Evolutionary conservation across 2,329 filamentous ascomycete species (phyloP).

Genomic region (Sporothrix inflata): DNA sequence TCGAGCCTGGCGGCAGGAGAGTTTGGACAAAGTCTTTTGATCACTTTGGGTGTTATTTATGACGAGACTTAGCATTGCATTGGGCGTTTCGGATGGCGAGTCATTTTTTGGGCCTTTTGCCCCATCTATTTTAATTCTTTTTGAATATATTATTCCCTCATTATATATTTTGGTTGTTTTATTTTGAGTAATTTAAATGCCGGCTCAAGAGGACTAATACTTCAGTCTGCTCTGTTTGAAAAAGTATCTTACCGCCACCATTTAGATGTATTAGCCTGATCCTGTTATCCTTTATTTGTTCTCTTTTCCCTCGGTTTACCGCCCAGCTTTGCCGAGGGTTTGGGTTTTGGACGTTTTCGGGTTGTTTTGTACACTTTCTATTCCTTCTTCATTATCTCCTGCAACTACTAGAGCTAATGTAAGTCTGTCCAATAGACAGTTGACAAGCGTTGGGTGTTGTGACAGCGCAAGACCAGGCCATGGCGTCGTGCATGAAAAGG

Average conservation of each 20-base stretch:
- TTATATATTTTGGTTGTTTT: not conserved
- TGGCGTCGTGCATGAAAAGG: not conserved
- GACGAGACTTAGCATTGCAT: not conserved
- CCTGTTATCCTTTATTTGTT: not conserved
- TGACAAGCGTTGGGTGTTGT: conserved; percentile 15
- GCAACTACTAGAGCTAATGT: conserved; percentile 10
- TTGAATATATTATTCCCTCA: not conserved
- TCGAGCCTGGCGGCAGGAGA: not conserved
- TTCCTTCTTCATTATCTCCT: not conserved
- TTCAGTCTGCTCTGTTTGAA: too few species aligned
- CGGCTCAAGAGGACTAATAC: too few species aligned
- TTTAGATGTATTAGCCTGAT: too few species aligned
- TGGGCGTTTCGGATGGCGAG: not conserved
- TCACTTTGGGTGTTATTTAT: not conserved
- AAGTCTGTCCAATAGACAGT: conserved; percentile 17
- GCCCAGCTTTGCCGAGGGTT: not conserved
- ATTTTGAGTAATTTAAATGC: too few species aligned
- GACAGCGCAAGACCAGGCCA: not conserved
- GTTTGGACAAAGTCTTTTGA: not conserved
- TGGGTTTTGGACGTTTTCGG: not conserved
- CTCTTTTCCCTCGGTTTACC: not conserved
- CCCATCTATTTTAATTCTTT: not conserved
- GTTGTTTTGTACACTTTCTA: not conserved
- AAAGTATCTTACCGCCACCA: too few species aligned
- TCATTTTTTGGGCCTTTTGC: not conserved